Evolutionary conservation across 2,329 filamentous ascomycete species (phyloP).

Genomic region (Hypoxylon sp.): DNA sequence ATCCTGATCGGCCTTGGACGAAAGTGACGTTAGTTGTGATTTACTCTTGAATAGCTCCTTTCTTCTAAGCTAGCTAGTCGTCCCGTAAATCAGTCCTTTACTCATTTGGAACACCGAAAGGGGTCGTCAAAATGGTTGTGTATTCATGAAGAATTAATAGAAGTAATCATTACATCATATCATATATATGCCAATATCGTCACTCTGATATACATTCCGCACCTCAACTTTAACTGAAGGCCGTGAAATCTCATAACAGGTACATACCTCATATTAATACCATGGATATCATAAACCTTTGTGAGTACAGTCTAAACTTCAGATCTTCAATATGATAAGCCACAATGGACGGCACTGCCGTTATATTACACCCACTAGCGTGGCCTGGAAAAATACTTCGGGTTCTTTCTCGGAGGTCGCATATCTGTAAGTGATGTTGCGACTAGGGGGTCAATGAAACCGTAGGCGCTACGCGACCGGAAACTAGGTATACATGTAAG

Average conservation of each 20-base stretch:
- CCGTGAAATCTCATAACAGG: conserved; percentile 6
- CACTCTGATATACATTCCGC: not conserved
- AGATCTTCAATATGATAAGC: not conserved
- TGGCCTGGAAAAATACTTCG: conserved; percentile 28
- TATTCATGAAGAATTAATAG: not conserved
- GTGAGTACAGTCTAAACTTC: conserved; percentile 23
- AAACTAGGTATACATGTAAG: conserved; percentile 32
- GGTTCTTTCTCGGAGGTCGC: conserved; percentile 26
- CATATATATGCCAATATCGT: not conserved
- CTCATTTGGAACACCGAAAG: not conserved
- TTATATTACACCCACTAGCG: conserved; percentile 33
- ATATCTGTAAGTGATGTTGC: conserved; percentile 34
- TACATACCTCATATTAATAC: conserved; percentile 14
- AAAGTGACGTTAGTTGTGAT: conserved; percentile 40
- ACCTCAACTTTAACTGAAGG: not conserved
- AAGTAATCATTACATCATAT: conserved; percentile 11
- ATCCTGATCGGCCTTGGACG: conserved; percentile 39
- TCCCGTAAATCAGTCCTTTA: not conserved
- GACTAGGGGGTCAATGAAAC: conserved; percentile 33
- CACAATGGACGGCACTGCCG: conserved; percentile 4
- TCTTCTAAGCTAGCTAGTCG: not conserved
- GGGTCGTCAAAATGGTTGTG: not conserved
- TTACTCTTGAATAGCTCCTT: conserved; percentile 3
- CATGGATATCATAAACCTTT: conserved; percentile 6
- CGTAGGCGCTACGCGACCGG: conserved; percentile 36